Percentiles rank a stretch among this genome's conserved stretches.
These are phyloP conservation scores for Lathyrus tuberosus DNA, from an alignment of 306 rosid species.

Conservation along the genomic window DNA sequence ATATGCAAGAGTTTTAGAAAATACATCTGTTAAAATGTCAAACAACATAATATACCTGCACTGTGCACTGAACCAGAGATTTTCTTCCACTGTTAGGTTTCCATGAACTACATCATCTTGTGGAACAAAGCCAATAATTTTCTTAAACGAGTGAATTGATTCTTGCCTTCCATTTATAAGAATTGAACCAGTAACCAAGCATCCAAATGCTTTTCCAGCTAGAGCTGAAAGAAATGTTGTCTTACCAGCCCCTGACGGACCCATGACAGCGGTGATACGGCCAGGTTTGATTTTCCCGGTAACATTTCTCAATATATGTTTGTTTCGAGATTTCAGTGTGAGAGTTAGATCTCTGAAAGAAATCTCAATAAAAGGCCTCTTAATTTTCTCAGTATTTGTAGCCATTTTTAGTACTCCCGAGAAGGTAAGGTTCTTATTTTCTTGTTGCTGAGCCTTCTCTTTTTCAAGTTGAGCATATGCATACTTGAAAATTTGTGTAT, in stretches of 20 bases:
- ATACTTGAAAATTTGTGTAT: constrained; percentile 75
- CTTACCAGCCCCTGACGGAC: constrained; percentile 99
- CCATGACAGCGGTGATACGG: constrained; percentile 93
- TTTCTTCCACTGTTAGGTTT: constrained; percentile 96
- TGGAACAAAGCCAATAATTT: constrained; percentile 96
- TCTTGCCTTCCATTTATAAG: constrained; percentile 80
- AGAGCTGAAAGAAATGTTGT: constrained; percentile 91
- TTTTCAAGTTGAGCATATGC: constrained; percentile 93
- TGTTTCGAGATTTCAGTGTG: constrained; percentile 79
- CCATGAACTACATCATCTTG: constrained; percentile 99
- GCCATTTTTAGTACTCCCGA: constrained; percentile 86
- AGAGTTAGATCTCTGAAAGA: constrained; percentile 83
- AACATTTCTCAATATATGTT: constrained; percentile 77
- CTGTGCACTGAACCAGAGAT: constrained; percentile 96
- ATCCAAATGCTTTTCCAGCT: constrained; percentile 90
- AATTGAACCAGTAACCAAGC: constrained; percentile 71
- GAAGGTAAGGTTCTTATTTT: constrained; percentile 73
- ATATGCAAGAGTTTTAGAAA: constrained; percentile 6
- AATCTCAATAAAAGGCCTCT: constrained; percentile 86
- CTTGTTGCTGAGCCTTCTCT: constrained; percentile 89
- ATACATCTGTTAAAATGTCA: constrained; percentile 32
- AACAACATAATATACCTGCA: constrained; percentile 70
- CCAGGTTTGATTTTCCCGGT: constrained; percentile 93
- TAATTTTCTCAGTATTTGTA: constrained; percentile 53
- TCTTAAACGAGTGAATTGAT: constrained; percentile 80